phyloP scores from a whole-genome alignment of 2,329 filamentous ascomycete species.

The Pseudocercospora cruenta region DNA sequence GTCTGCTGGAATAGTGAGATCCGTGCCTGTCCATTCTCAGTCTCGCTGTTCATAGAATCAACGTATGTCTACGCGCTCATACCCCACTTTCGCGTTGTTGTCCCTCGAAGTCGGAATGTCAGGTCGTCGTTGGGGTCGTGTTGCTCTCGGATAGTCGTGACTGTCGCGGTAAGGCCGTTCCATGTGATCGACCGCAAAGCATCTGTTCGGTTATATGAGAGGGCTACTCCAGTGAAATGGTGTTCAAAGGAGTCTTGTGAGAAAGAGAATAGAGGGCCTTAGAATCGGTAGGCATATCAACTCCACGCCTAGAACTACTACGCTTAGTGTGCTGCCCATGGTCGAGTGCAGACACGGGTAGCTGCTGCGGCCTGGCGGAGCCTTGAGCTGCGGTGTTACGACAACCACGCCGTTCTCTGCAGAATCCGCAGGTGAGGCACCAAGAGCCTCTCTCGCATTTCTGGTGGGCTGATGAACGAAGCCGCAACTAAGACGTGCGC shows the following conservation, averaged over 20 bases:
- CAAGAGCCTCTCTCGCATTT: not conserved
- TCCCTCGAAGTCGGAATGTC: conserved; percentile 3
- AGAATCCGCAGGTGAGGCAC: not conserved
- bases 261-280: not conserved
- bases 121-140: conserved; percentile 17
- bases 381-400: conserved; percentile 4
- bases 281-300: not conserved
- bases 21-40: not conserved
- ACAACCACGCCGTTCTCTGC: not conserved
- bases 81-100: conserved; percentile 13
- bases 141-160: conserved; percentile 8
- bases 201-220: conserved; percentile 8
- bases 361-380: not conserved
- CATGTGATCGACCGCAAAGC: conserved; percentile 15
- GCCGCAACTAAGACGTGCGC: not conserved
- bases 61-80: not conserved
- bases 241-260: not conserved
- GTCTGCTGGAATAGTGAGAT: conserved; percentile 10
- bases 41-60: not conserved
- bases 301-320: conserved; percentile 13
- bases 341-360: conserved; percentile 3
- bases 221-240: not conserved
- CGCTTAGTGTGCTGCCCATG: not conserved
- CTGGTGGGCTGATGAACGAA: conserved; percentile 3
- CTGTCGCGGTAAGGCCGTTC: conserved; percentile 18